Base-by-base conservation (phyloP, 352 stramenopile genomes). In the Vaucheria bursata region DNA sequence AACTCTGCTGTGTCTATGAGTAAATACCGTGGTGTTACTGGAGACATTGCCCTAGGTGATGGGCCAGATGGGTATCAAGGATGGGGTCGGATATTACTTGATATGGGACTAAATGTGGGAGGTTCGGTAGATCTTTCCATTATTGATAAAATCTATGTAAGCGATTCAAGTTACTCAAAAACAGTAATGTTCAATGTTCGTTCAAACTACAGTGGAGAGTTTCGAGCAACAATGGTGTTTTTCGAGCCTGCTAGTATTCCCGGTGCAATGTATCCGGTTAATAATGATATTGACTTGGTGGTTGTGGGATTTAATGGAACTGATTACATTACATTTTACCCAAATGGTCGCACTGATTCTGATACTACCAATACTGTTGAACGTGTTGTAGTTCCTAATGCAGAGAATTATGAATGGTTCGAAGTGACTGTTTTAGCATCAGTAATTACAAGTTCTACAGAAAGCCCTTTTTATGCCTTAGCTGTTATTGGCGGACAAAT, bases 11-110 rank as follows among this genome's bases (percentile, higher is more conserved):
- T 80, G n/a, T 71, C 69, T 33, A 84, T 84, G 79, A 45, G 33
- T 1, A 40, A 50, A 0, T 82, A 82, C 53, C 52, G 77, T 33
- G 59, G 71, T 12, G 69, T 65, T 1, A n/a, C 35, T 25, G 64
- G 49, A 4, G 50, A 71, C 12, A 65, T 40, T 64, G 59, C 68
- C n/a, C 75, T 84, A 7, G 70, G 77, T 33, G 75, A 32, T 33
- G 18, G 89, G 45, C 89, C 89, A 0, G 88, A 92, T 71, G 86
- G 86, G 59, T 87, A 88, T 79, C 89, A 94, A 49, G 89, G 89
- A 31, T 92, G 91, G 70, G 89, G 89, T 45, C 90, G 90, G 59
- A 64, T 85, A 31, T 49, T 78, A 8, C 74, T 85, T 35, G 78
- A 79, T 70, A 67, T 59, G 3, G 78, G 78, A 34, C 75, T 85